Evolutionary conservation across 2,329 filamentous ascomycete genomes (phyloP).

Genomic region (Escovopsis sp.): DNA sequence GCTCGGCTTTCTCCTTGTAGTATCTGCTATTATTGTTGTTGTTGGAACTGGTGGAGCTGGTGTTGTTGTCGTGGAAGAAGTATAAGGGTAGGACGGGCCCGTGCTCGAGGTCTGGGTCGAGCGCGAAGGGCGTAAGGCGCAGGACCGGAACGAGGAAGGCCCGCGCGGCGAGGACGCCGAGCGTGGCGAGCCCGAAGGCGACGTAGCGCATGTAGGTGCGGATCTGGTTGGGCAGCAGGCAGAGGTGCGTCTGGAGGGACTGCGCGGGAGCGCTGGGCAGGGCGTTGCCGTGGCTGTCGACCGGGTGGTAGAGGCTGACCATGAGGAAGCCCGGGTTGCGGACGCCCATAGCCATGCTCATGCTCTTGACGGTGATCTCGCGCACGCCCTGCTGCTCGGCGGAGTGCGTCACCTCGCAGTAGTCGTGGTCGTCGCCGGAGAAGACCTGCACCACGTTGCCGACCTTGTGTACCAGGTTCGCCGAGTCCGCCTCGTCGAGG

Average conservation of each 20-base stretch:
- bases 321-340: conserved; percentile 74
- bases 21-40: too few relatives aligned
- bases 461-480: conserved; percentile 58
- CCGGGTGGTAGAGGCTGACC: conserved; percentile 82
- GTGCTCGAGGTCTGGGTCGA: conserved; percentile 22
- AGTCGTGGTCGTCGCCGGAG: conserved; percentile 94
- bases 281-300: conserved; percentile 44
- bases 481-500: conserved; percentile 59
- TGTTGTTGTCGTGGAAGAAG: too few relatives aligned
- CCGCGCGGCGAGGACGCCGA: conserved; percentile 35
- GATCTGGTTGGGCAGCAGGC: conserved; percentile 78
- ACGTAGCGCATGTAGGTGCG: conserved; percentile 70
- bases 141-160: conserved; percentile 42
- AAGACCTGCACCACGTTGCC: conserved; percentile 78
- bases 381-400: conserved; percentile 47
- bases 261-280: conserved; percentile 25
- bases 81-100: conserved; percentile 20
- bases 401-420: conserved; percentile 77
- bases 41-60: too few relatives aligned
- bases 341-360: conserved; percentile 94
- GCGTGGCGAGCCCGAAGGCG: conserved; percentile 38
- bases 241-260: conserved; percentile 80
- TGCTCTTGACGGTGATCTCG: conserved; percentile 91
- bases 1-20: conserved; percentile 39
- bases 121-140: conserved; percentile 36